Conservation (phyloP, 768 basidiomycete genomes). For the Naganishia friedmannii region DNA sequence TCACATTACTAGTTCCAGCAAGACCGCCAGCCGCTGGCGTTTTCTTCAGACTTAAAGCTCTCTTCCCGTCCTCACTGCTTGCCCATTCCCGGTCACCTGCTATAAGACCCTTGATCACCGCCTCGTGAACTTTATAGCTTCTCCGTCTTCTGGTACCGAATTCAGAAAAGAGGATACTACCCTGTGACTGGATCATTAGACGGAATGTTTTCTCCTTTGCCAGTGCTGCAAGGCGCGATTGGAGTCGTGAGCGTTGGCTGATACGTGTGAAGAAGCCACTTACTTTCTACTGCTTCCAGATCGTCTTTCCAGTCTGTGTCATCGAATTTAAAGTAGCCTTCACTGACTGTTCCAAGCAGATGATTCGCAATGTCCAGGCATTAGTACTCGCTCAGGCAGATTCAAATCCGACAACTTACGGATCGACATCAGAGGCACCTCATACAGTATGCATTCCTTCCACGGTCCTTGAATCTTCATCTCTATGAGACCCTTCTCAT, state of each 20-base stretch:
- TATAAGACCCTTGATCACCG: constrained; percentile 68
- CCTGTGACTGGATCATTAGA: constrained; percentile 51
- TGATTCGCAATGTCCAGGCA: neutral
- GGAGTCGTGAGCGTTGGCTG: neutral
- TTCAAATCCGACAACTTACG: constrained; percentile 40
- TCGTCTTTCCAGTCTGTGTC: constrained; percentile 67
- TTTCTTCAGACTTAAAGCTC: neutral
- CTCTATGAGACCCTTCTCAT: constrained; percentile 64
- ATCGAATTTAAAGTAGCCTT: constrained; percentile 75
- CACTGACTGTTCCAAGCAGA: constrained; percentile 55
- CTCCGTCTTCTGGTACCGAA: constrained; percentile 51
- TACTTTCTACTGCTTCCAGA: constrained; percentile 66
- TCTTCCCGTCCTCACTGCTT: constrained; percentile 39
- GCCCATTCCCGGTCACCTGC: constrained; percentile 57
- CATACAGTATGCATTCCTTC: constrained; percentile 71
- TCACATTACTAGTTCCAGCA: constrained; percentile 86
- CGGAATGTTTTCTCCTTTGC: constrained; percentile 70
- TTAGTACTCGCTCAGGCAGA: neutral
- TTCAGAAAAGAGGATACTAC: constrained; percentile 52
- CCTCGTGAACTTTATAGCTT: constrained; percentile 66
- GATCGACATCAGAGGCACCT: constrained; percentile 90
- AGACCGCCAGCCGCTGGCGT: constrained; percentile 57
- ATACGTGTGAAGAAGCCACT: constrained; percentile 22
- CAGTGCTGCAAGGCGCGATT: constrained; percentile 56
- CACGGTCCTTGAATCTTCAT: constrained; percentile 56